These are phyloP conservation scores for Ogataea thermomethanolica DNA, from an alignment of 805 yeast species.

Conservation along the genomic window DNA sequence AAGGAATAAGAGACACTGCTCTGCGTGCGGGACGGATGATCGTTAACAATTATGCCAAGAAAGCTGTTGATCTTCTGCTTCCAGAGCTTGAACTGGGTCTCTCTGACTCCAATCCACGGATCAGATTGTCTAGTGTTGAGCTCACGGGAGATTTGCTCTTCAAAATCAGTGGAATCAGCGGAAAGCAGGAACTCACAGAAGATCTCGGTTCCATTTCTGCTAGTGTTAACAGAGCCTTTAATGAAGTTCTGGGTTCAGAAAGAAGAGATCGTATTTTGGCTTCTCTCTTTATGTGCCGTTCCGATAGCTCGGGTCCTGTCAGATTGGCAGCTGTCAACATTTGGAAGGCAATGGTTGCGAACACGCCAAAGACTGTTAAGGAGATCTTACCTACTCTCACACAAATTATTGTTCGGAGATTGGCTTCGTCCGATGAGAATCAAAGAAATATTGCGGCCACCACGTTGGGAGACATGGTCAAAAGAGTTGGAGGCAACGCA, in stretches of 20 bases:
- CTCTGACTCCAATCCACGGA: constrained; percentile 76
- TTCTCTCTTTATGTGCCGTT: constrained; percentile 87
- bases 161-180: constrained; percentile 89
- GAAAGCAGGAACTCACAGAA: constrained; percentile 65
- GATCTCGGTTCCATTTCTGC: constrained; percentile 44
- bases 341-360: constrained; percentile 95
- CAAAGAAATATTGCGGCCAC: constrained; percentile 88
- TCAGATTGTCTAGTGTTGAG: constrained; percentile 90
- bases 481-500: constrained; percentile 88
- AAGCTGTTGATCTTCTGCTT: constrained; percentile 86
- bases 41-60: constrained; percentile 85
- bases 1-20: constrained; percentile 82
- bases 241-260: constrained; percentile 78
- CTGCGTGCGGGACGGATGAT: constrained; percentile 89
- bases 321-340: constrained; percentile 88
- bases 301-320: constrained; percentile 84
- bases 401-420: constrained; percentile 69
- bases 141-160: constrained; percentile 91
- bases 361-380: constrained; percentile 91
- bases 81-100: constrained; percentile 94
- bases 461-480: constrained; percentile 90
- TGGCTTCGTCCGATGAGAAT: constrained; percentile 76
- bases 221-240: constrained; percentile 59
- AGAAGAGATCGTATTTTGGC: constrained; percentile 86
- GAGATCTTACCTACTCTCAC: constrained; percentile 87